Conservation (phyloP, 2,329 filamentous ascomycete species). For the Stagonosporopsis chrysanthemi region DNA sequence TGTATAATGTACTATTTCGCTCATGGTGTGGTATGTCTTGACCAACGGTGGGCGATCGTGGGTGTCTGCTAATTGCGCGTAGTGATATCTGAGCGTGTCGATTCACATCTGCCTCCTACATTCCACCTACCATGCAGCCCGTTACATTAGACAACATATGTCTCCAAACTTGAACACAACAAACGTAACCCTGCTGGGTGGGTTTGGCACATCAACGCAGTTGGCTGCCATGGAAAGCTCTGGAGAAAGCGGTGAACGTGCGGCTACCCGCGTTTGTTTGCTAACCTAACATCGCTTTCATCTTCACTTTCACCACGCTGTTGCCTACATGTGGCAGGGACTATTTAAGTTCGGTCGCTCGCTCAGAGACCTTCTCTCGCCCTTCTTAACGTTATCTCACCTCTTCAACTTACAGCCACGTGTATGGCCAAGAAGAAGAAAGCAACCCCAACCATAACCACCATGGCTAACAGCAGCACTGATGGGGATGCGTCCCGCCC, state of each 20-base stretch:
- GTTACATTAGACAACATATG: too few species aligned
- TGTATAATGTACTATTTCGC: not conserved
- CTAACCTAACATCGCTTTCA: not conserved
- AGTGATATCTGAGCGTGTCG: not conserved
- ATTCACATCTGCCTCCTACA: not conserved
- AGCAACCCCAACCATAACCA: not conserved
- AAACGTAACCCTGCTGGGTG: too few species aligned
- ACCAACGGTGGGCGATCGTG: not conserved
- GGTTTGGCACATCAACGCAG: too few species aligned
- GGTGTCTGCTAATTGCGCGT: not conserved
- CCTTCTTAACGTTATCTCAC: not conserved
- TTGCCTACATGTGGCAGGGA: not conserved
- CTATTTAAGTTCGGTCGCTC: not conserved
- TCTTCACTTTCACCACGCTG: not conserved
- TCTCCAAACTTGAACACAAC: too few species aligned
- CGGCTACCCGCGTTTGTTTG: not conserved
- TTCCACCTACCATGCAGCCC: too few species aligned
- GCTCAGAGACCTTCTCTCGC: not conserved
- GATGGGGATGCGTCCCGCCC: not conserved
- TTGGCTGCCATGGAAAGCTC: not conserved
- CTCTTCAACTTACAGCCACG: not conserved
- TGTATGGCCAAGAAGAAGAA: slow-evolving; percentile 3
- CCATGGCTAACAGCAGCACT: not conserved
- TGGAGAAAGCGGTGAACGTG: not conserved
- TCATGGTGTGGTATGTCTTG: not conserved